Base-by-base conservation (phyloP, 306 rosid species). In the Heteromeles arbutifolia region DNA sequence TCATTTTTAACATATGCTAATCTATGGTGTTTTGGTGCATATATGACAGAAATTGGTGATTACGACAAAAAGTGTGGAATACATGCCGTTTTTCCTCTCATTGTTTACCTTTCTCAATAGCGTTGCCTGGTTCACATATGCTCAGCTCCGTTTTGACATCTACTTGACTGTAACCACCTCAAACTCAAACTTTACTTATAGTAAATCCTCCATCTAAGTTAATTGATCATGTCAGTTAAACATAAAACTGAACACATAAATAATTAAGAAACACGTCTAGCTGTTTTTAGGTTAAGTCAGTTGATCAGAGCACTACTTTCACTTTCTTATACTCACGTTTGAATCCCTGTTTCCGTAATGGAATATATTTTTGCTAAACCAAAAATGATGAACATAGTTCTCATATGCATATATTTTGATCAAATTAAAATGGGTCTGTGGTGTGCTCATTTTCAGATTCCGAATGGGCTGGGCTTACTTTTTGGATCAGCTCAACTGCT, bases 31-130 rank as follows among this genome's bases (percentile, higher is more conserved):
- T 32, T 9, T 65, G 69, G 31, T 52, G 80, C 11, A 70, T 39
- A 2, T 39, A 39, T 65, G 44, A 80, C 88, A 95, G 99, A 95
- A 92, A 88, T 19, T 89, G 86, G 99, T 95, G 84, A 85, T 95
- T 14, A 82, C 67, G 17, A 92, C 96, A 34, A 95, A 92, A 79
- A 95, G 98, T 73, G 90, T 95, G 52, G 96, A 95, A 77, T 95
- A 82, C 74, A 95, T 95, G 98, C 99, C 98, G 0, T 83, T 95
- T 48, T 88, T 34, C 64, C 82, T 95, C 52, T 95, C 99, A 12
- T 54, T 95, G 0, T 89, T 92, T 19, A 83, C 91, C 17, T 80
- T 95, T 43, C 92, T 84, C 6, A 95, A 95, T 67, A 95, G 96
- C 1, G 37, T 95, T 24, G 88, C 90, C 11, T 95, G 99, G 99